Percentiles rank a stretch among this genome's conserved stretches.
Conservation (phyloP, 2,329 filamentous ascomycete genomes). For the Cyanodermella asteris region DNA sequence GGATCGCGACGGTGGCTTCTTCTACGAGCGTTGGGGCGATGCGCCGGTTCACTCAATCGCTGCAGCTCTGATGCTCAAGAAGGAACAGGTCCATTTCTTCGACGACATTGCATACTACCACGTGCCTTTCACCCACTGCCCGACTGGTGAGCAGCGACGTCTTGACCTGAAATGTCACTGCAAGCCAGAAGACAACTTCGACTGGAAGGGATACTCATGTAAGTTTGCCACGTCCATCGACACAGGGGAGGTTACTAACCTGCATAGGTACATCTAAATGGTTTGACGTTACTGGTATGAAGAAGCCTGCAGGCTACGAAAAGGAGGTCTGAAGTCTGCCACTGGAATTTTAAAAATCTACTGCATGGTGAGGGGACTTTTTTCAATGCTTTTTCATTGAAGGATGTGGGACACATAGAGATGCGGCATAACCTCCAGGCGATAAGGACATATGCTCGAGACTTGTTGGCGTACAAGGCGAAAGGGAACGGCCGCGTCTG, state of each 20-base stretch:
- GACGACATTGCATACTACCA: slow-evolving; percentile 98
- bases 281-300: slow-evolving; percentile 60
- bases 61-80: slow-evolving; percentile 65
- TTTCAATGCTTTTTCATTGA: too few relatives aligned
- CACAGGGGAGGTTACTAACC: not conserved
- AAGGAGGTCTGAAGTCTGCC: too few relatives aligned
- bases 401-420: too few relatives aligned
- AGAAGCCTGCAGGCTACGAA: slow-evolving; percentile 73
- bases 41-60: slow-evolving; percentile 97
- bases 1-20: slow-evolving; percentile 85
- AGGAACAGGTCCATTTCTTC: slow-evolving; percentile 94
- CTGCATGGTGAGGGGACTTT: too few relatives aligned
- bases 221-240: slow-evolving; percentile 20
- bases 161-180: slow-evolving; percentile 80
- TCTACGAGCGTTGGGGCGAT: slow-evolving; percentile 97
- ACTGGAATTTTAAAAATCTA: too few relatives aligned
- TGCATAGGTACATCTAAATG: slow-evolving; percentile 58
- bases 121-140: slow-evolving; percentile 93
- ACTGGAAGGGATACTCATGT: slow-evolving; percentile 98
- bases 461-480: too few relatives aligned
- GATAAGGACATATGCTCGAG: too few relatives aligned
- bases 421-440: too few relatives aligned
- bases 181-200: slow-evolving; percentile 92
- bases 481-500: too few relatives aligned
- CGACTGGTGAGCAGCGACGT: slow-evolving; percentile 66